Evolutionary conservation across 2,329 filamentous ascomycete species (phyloP).

Genomic region (Camillea tinctor): DNA sequence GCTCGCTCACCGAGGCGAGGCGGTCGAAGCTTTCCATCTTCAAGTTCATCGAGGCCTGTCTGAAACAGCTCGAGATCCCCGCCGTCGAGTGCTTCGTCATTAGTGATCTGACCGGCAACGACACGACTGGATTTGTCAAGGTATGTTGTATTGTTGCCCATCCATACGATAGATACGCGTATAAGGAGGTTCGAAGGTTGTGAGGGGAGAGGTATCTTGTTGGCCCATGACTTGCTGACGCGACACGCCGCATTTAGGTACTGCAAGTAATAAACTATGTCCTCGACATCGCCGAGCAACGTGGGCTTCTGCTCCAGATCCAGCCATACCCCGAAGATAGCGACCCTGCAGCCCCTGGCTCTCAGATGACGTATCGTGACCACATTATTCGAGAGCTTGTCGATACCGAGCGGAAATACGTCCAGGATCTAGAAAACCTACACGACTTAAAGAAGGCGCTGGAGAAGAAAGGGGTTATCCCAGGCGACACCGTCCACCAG

Average conservation of each 20-base stretch:
- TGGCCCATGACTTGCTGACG: conserved; percentile 8
- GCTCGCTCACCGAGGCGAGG: conserved; percentile 64
- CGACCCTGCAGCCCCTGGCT: conserved; percentile 53
- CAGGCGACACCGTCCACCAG: conserved; percentile 85
- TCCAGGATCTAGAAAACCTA: conserved; percentile 92
- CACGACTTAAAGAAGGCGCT: conserved; percentile 88
- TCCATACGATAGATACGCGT: background rate
- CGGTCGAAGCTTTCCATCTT: conserved; percentile 85
- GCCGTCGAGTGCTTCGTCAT: conserved; percentile 87
- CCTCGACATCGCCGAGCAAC: conserved; percentile 78
- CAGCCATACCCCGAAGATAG: conserved; percentile 59
- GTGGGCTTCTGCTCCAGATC: conserved; percentile 67
- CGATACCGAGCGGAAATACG: conserved; percentile 94
- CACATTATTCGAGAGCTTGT: conserved; percentile 91
- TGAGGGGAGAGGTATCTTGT: background rate
- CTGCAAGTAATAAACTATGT: conserved; percentile 91
- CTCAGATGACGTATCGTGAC: conserved; percentile 72
- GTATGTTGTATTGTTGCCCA: conserved; percentile 45
- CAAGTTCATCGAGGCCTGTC: conserved; percentile 87
- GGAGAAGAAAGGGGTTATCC: conserved; percentile 82
- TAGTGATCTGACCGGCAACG: conserved; percentile 85
- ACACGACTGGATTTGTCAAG: conserved; percentile 97
- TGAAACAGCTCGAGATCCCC: conserved; percentile 76
- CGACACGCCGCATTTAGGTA: conserved; percentile 59
- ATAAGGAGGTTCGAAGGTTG: too few relatives aligned